Evolutionary conservation across 140 eudicot species (phyloP).

Genomic region (Senecio squalidus): DNA sequence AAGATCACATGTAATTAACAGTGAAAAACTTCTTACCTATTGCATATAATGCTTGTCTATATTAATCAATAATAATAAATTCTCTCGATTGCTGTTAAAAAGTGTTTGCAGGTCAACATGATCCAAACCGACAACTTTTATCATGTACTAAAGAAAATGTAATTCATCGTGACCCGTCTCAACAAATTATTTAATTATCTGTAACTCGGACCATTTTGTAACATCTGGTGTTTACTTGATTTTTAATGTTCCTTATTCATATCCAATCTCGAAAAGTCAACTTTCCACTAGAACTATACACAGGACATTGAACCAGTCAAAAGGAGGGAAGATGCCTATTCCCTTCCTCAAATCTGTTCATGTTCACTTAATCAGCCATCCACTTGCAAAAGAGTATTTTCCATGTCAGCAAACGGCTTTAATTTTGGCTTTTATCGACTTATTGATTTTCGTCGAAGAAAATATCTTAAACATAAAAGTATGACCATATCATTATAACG

Average conservation of each 20-base stretch:
- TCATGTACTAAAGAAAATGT: neutral
- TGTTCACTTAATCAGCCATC: conserved; percentile 13
- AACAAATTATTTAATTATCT: neutral
- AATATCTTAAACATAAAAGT: neutral
- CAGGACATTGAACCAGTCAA: conserved; percentile 13
- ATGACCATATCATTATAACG: neutral
- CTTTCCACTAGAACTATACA: neutral
- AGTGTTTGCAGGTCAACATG: neutral
- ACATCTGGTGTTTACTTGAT: neutral
- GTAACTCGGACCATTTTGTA: neutral
- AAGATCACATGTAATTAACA: no score
- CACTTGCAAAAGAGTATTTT: conserved; percentile 17
- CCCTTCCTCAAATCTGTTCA: conserved; percentile 4
- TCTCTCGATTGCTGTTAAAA: no score
- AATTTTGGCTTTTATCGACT: neutral
- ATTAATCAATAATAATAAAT: no score
- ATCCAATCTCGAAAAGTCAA: conserved; percentile 5
- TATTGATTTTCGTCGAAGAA: neutral
- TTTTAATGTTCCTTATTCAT: neutral
- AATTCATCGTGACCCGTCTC: neutral
- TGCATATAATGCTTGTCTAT: no score
- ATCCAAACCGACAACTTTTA: neutral
- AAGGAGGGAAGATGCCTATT: conserved; percentile 12
- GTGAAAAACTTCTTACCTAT: no score
- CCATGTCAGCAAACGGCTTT: conserved; percentile 14